phyloP scores from a whole-genome alignment of 75 land plant species.

The Isoetes taiwanensis region DNA sequence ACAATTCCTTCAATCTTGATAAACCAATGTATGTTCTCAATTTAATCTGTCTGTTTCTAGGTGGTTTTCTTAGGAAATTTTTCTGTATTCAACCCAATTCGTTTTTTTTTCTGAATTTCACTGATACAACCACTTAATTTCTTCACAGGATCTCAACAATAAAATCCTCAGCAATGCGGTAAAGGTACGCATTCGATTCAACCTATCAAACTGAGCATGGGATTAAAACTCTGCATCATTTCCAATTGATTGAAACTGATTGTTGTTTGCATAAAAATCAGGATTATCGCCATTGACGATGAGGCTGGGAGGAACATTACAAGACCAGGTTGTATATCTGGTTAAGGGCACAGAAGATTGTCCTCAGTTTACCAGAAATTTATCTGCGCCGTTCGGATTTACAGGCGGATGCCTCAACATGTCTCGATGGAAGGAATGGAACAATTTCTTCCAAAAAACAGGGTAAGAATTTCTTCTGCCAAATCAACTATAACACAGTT shows the following conservation, averaged over 20 bases:
- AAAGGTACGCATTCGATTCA: no score
- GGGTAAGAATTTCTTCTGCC: neutral
- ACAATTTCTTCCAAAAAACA: neutral
- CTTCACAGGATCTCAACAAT: neutral
- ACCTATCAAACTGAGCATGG: no score
- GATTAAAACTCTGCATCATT: no score
- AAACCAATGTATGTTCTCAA: neutral
- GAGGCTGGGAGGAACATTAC: constrained; percentile 2
- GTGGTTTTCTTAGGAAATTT: neutral
- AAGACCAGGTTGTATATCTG: neutral
- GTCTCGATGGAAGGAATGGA: neutral
- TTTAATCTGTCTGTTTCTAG: neutral
- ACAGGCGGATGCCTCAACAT: neutral
- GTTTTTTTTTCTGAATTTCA: neutral
- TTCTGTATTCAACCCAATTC: neutral
- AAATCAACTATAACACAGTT: neutral
- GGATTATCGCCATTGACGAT: neutral
- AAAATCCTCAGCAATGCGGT: neutral
- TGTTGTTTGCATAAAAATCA: no score
- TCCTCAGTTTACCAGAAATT: neutral
- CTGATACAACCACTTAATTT: neutral
- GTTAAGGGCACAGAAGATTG: neutral
- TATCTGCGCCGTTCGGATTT: neutral
- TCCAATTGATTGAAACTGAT: no score
- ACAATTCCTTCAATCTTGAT: neutral